phyloP scores from a whole-genome alignment of 2,329 filamentous ascomycete genomes.

The Cladophialophora exuberans region DNA sequence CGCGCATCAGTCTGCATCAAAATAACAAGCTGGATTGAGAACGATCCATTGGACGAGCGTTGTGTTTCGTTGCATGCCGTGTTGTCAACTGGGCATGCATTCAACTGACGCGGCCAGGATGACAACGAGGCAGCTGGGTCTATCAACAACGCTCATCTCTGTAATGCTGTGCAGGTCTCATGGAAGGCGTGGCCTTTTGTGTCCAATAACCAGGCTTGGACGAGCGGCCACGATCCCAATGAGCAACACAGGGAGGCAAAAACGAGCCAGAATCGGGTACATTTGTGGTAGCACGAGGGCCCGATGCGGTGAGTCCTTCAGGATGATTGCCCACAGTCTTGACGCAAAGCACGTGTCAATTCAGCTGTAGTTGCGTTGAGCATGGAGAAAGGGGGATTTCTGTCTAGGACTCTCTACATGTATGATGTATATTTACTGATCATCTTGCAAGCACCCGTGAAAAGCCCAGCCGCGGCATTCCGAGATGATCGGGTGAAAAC shows the following conservation, averaged over 20 bases:
- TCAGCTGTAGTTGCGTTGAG: background rate
- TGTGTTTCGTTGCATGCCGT: background rate
- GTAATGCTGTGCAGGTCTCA: background rate
- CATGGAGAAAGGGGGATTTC: background rate
- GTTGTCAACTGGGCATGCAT: background rate
- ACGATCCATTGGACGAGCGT: background rate
- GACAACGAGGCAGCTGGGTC: background rate
- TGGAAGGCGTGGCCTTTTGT: background rate
- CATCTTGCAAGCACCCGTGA: no score
- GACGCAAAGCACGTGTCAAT: conserved; percentile 7
- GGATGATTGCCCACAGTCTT: background rate
- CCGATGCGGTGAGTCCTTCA: conserved; percentile 16
- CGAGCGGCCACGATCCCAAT: conserved; percentile 3
- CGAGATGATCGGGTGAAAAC: conserved; percentile 17
- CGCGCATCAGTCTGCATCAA: background rate
- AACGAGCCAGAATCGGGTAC: background rate
- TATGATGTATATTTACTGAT: no score
- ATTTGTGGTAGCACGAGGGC: conserved; percentile 3
- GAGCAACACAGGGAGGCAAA: background rate
- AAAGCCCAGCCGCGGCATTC: conserved; percentile 18
- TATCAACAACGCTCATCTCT: background rate
- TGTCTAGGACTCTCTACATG: no score
- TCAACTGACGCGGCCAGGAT: background rate
- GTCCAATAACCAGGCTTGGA: background rate
- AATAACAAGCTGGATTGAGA: background rate